Conservation (phyloP, 2,329 filamentous ascomycete genomes). For the Botrytis sinoallii region DNA sequence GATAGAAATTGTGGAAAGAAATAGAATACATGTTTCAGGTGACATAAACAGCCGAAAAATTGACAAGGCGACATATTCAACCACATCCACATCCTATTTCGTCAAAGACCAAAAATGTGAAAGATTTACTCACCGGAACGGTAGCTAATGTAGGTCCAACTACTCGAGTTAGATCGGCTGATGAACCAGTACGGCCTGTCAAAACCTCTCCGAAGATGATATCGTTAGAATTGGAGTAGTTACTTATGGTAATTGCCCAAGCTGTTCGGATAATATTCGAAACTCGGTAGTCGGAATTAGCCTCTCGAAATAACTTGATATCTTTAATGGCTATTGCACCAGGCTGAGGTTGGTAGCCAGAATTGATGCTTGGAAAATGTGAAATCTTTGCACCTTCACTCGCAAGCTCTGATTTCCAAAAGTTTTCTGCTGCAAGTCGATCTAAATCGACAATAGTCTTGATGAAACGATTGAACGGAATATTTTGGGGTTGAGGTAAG, state of each 20-base stretch:
- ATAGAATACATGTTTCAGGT: not conserved
- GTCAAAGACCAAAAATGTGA: slow-evolving; percentile 20
- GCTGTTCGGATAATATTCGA: slow-evolving; percentile 33
- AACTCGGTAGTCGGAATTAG: slow-evolving; percentile 21
- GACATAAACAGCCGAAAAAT: not conserved
- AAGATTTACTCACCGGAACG: slow-evolving; percentile 42
- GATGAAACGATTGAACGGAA: slow-evolving; percentile 43
- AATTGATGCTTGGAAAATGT: slow-evolving; percentile 41
- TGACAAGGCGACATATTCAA: not conserved
- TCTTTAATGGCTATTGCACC: not conserved
- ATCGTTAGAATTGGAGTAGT: slow-evolving; percentile 41
- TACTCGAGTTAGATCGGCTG: slow-evolving; percentile 43
- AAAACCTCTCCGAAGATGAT: slow-evolving; percentile 45
- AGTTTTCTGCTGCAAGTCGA: slow-evolving; percentile 41
- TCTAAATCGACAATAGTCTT: slow-evolving; percentile 45
- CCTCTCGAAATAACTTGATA: not conserved
- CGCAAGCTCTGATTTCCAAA: slow-evolving; percentile 47
- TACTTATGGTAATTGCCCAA: slow-evolving; percentile 42
- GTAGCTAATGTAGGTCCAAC: slow-evolving; percentile 44
- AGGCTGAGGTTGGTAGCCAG: not conserved
- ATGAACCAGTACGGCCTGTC: slow-evolving; percentile 42
- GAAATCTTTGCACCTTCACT: slow-evolving; percentile 44
- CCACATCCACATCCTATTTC: not conserved
- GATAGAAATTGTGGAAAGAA: not conserved
- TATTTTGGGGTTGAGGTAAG: slow-evolving; percentile 27